Evolutionary conservation across 139 green algal genomes (phyloP), one percentile per base, ranked within the genome.

Genomic region (Closterium sp.): DNA sequence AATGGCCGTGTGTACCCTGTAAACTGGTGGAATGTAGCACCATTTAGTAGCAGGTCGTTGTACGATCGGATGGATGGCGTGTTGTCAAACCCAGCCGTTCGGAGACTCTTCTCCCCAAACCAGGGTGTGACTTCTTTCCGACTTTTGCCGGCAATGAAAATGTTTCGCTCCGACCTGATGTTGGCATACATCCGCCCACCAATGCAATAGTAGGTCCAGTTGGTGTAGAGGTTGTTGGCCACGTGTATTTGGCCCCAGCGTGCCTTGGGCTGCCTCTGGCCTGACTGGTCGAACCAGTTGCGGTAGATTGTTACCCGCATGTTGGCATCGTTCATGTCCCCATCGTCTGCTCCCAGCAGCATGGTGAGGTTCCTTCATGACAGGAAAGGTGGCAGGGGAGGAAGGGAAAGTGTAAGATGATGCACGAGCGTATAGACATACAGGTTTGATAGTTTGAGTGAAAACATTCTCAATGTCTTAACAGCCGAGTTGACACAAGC

Each of bases 221-320:
- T 88, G 17, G 85, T 88, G 85, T 88, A 88, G 85, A 88, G 85
- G 85, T 88, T 88, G 85, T 88, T 88, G 17, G 85, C 21, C 29
- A 88, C 85, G 21, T 88, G 85, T 21, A 31, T 38, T 10, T 88
- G 85, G 85, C 85, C 85, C 29, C 29, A 88, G 29, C 85, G 29
- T 22, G 29, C 29, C 29, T 38, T 31, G 85, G 85, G 85, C 85
- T 88, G 85, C 85, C 85, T 31, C 30, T 88, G 85, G 85, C 85
- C 85, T 38, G 29, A 31, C 30, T 88, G 85, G 85, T 88, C 85
- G 21, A 88, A 88, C 85, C 85, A 88, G 30, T 88, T 88, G 85
- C 85, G 85, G 85, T 88, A 88, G 29, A 88, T 21, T 22, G 85
- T 88, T 31, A 88, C 85, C 10, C 85, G 85, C 29, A 88, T 31